Evolutionary conservation across 768 basidiomycete genomes (phyloP), one percentile per base, ranked within the genome.

Genomic region (Suillus weaverae): DNA sequence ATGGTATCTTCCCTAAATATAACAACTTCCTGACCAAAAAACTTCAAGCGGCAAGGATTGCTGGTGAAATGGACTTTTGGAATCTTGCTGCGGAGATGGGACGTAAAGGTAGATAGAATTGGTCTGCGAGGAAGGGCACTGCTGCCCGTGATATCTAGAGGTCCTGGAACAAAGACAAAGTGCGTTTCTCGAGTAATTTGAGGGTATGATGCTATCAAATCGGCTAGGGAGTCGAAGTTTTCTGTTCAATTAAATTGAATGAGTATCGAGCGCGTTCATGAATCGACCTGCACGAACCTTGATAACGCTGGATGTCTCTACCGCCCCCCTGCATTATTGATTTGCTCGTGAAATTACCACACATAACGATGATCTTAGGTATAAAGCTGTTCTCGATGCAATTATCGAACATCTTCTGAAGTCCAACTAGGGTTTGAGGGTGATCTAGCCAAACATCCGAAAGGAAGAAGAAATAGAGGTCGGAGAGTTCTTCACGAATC

Each of bases 391-490:
- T 92, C 67, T 95, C 94, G 54, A 93, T 86, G 68, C 94, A 94
- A 70, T 94, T 91, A 68, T 95, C 92, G 67, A 99, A 91, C 79
- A 99, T 86, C 70, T 89, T 89, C 65, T 87, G 85, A 14, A 99
- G 81, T 5, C 93, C 94, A 5, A 81, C 74, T 5, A 99, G 77
- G 1, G 94, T 95, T 64, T 89, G 85, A 0, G 94, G 89, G 67
- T 93, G 88, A 77, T 99, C 97, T 30, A 99, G 82, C 92, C 95
- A 96, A 3, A 99, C 89, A 74, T 99, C 97, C 0, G 97, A 99
- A 44, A 99, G 81, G 71, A 97, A 88, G 77, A 97, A 94, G 80
- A 98, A 95, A 60, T 92, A 85, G 39, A 94, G 80, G 62, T 95
- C 89, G 16, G 88, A 78, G 22, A 91, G 79, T 62, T 94, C 91